Evolutionary conservation across 305 asterid genomes (phyloP), one percentile per base, ranked within the genome.

Genomic region (Plantago lanceolata): DNA sequence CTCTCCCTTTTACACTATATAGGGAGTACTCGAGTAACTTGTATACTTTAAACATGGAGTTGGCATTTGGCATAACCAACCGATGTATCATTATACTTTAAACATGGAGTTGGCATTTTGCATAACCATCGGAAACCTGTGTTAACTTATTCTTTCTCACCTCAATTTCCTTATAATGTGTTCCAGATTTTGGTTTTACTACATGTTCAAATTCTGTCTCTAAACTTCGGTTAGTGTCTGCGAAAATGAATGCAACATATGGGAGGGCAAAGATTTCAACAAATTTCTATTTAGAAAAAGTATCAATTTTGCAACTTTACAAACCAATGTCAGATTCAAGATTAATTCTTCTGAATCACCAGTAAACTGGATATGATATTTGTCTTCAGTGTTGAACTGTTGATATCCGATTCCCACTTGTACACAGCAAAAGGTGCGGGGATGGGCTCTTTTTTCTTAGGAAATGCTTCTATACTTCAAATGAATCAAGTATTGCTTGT

Each of bases 401-500:
- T n/a, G n/a, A n/a, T n/a, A n/a, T n/a, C 43, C 26, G 40, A 28
- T 26, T 28, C 59, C 26, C 43, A 19, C 40, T 55, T 37, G 68
- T 35, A 14, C 57, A 59, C 66, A 60, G 26, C 69, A 48, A 70
- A 17, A 69, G 48, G n/a, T 45, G 26, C 9, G 15, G 48, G 63
- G 35, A 52, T 31, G 37, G 33, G 63, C 7, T 48, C 37, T 51
- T 66, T 61, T 61, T 61, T 31, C 13, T 63, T 20, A 31, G 60
- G 45, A 17, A 18, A 64, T 45, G 28, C 20, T 48, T 63, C 72
- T 76, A 91, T 59, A 92, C 83, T 68, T 89, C 76, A 61, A 92
- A 92, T 61, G 97, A 92, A 74, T 92, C 94, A 59, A 92, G 79
- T 15, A 92, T 85, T 19, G 95, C 85, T 63, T 87, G 79, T 64